Percentiles rank a stretch among this genome's conserved stretches.
phyloP scores from a whole-genome alignment of 768 basidiomycete species.

The Leccinum arenicola region DNA sequence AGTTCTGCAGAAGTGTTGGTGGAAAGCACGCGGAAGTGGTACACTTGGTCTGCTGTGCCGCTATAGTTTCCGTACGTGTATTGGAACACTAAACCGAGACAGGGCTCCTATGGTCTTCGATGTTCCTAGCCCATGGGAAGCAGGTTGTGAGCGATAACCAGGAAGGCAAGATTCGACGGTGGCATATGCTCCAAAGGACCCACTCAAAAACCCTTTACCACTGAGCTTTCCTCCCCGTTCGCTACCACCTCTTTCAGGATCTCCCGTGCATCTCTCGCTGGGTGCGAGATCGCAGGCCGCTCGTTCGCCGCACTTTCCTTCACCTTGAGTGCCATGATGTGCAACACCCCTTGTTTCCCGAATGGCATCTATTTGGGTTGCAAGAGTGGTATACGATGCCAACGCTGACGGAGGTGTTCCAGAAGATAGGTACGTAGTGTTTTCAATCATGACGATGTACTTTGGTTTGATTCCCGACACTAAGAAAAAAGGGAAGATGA shows the following conservation, averaged over 20 bases:
- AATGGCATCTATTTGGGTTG: conserved; percentile 39
- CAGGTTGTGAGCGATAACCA: too few species aligned
- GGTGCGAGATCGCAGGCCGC: conserved; percentile 67
- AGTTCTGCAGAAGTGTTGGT: conserved; percentile 60
- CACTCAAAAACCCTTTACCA: too few species aligned
- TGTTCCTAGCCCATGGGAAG: too few species aligned
- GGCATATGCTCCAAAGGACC: too few species aligned
- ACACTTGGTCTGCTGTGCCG: conserved; percentile 94
- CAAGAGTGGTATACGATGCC: conserved; percentile 44
- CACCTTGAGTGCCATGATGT: conserved; percentile 69
- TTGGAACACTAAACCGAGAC: too few species aligned
- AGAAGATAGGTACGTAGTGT: conserved; percentile 43
- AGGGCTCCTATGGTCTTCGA: too few species aligned
- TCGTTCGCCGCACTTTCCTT: conserved; percentile 68
- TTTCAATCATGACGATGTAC: too few species aligned
- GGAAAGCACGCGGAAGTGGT: too few species aligned
- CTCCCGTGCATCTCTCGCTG: conserved; percentile 77
- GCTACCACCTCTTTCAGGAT: conserved; percentile 43
- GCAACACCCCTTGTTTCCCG: conserved; percentile 63
- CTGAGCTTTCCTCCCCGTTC: conserved; percentile 19
- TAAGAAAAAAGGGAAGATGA: conserved; percentile 24
- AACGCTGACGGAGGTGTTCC: conserved; percentile 45
- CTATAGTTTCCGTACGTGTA: conserved; percentile 74
- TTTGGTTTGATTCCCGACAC: too few species aligned
- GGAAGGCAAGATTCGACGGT: too few species aligned